Conservation (phyloP, 2,329 filamentous ascomycete species). For the Lachnum nothofagi region DNA sequence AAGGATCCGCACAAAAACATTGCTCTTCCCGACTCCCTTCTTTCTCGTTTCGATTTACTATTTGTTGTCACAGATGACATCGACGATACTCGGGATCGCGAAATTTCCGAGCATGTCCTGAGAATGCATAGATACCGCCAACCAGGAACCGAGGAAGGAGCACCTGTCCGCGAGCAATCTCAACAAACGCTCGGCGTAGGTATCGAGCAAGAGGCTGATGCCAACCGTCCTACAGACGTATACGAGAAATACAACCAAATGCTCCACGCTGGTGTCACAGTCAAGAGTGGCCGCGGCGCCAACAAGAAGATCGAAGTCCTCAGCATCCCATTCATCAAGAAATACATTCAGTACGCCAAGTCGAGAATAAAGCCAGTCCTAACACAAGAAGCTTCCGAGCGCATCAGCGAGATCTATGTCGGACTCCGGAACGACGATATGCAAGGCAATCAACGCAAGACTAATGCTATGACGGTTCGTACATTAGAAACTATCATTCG, state of each 20-base stretch:
- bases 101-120: conserved; percentile 91
- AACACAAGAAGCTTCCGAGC: conserved; percentile 85
- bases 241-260: conserved; percentile 96
- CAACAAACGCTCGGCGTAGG: conserved; percentile 84
- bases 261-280: conserved; percentile 84
- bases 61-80: conserved; percentile 99
- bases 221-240: conserved; percentile 75
- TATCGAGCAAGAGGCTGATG: conserved; percentile 67
- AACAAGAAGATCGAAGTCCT: conserved; percentile 79
- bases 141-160: conserved; percentile 87
- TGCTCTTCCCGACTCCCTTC: conserved; percentile 86
- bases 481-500: conserved; percentile 97
- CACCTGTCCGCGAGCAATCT: conserved; percentile 82
- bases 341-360: conserved; percentile 98
- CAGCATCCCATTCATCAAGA: conserved; percentile 97
- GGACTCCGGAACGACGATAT: conserved; percentile 92
- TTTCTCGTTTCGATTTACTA: conserved; percentile 96
- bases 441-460: conserved; percentile 87
- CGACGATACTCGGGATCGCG: conserved; percentile 83
- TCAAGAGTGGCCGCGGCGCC: conserved; percentile 67
- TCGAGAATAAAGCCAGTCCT: conserved; percentile 81
- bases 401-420: conserved; percentile 87
- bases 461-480: conserved; percentile 92
- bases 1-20: conserved; percentile 99
- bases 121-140: conserved; percentile 96